A percentile compares a stretch with the other conserved stretches of the same genome.
Evolutionary conservation across 2,329 filamentous ascomycete species (phyloP).

Genomic region (Sclerotinia sclerotiorum): DNA sequence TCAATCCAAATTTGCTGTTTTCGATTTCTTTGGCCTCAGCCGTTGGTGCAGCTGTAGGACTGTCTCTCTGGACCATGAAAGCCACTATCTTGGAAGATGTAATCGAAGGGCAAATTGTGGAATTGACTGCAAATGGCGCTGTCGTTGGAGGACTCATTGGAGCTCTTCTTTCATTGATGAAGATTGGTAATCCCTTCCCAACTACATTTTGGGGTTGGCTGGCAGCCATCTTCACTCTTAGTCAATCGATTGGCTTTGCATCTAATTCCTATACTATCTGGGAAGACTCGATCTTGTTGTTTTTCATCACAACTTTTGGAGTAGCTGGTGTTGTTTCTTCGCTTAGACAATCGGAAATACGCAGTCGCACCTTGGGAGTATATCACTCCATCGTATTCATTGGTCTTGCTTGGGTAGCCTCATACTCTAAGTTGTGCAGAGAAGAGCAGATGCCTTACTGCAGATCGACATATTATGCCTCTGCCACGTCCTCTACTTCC

Average conservation of each 20-base stretch:
- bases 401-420: slow-evolving; percentile 73
- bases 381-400: slow-evolving; percentile 87
- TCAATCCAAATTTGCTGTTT: slow-evolving; percentile 31
- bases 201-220: slow-evolving; percentile 87
- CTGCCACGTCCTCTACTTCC: slow-evolving; percentile 86
- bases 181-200: slow-evolving; percentile 58
- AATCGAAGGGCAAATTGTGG: slow-evolving; percentile 27
- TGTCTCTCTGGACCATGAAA: slow-evolving; percentile 30
- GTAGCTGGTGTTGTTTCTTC: slow-evolving; percentile 72
- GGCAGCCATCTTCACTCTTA: slow-evolving; percentile 74
- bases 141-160: slow-evolving; percentile 40
- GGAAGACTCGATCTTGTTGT: slow-evolving; percentile 93
- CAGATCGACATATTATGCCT: slow-evolving; percentile 92
- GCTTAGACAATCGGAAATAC: slow-evolving; percentile 64
- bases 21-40: slow-evolving; percentile 34
- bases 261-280: slow-evolving; percentile 99
- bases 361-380: slow-evolving; percentile 72
- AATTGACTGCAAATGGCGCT: slow-evolving; percentile 32
- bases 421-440: slow-evolving; percentile 86
- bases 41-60: slow-evolving; percentile 32
- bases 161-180: slow-evolving; percentile 43
- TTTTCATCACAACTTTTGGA: slow-evolving; percentile 88
- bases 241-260: slow-evolving; percentile 89
- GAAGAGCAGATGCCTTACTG: slow-evolving; percentile 99
- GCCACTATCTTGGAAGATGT: slow-evolving; percentile 9